A percentile compares a stretch with the other conserved stretches of the same genome.
Conservation (phyloP, 2,329 filamentous ascomycete genomes). For the Lachnellula occidentalis region DNA sequence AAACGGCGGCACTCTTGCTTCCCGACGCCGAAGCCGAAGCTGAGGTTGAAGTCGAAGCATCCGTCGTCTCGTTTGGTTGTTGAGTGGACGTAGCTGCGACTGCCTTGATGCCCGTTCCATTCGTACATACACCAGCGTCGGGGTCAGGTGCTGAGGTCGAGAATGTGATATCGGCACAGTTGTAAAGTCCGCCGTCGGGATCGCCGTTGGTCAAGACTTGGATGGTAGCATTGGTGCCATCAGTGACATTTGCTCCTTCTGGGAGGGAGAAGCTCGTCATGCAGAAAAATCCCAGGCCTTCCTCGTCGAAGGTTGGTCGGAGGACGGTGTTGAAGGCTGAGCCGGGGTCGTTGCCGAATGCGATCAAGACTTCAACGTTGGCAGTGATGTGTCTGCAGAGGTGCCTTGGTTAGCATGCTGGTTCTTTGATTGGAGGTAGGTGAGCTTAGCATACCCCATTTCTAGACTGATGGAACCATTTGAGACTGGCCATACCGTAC, state of each 20-base stretch:
- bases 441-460: conserved; percentile 32
- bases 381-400: conserved; percentile 35
- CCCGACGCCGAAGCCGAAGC: background rate
- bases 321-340: conserved; percentile 24
- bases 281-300: conserved; percentile 55
- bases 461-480: conserved; percentile 46
- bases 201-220: conserved; percentile 65
- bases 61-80: conserved; percentile 13
- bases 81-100: conserved; percentile 12
- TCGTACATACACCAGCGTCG: conserved; percentile 49
- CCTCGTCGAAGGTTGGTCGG: conserved; percentile 17
- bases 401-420: background rate
- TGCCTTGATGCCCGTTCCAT: conserved; percentile 46
- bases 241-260: conserved; percentile 39
- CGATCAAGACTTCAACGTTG: conserved; percentile 24
- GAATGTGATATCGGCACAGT: conserved; percentile 72
- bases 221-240: conserved; percentile 61
- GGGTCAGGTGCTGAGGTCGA: conserved; percentile 43
- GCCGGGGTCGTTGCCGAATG: conserved; percentile 19
- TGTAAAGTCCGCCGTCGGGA: conserved; percentile 59
- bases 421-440: background rate
- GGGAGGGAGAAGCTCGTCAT: conserved; percentile 54
- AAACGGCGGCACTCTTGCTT: conserved; percentile 3
- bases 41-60: background rate
- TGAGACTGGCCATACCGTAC: conserved; percentile 43